Conservation (phyloP, 2,329 filamentous ascomycete genomes). For the Epichloe elymi region DNA sequence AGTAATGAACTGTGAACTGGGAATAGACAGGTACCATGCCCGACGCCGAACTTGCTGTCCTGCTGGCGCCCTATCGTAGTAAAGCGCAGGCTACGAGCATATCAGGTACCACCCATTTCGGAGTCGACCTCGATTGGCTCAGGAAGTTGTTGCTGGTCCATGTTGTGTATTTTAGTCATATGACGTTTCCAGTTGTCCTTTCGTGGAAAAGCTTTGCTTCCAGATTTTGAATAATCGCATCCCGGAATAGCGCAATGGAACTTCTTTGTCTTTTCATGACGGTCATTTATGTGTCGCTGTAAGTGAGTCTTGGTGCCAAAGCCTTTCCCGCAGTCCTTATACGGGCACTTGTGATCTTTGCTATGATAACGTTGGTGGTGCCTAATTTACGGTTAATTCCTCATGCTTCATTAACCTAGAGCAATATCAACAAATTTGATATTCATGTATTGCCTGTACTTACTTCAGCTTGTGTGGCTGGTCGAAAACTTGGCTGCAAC, state of each 20-base stretch:
- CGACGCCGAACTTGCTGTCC: background rate
- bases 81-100: too few species aligned
- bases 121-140: constrained; percentile 30
- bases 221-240: constrained; percentile 42
- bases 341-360: constrained; percentile 43
- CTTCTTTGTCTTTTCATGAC: constrained; percentile 45
- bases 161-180: constrained; percentile 45
- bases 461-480: constrained; percentile 49
- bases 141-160: constrained; percentile 26
- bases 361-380: constrained; percentile 50
- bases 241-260: constrained; percentile 42
- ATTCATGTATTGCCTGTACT: constrained; percentile 9
- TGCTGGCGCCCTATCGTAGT: background rate
- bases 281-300: constrained; percentile 48
- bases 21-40: background rate
- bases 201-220: constrained; percentile 45
- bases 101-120: constrained; percentile 15
- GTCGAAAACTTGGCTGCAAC: constrained; percentile 33
- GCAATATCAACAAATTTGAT: background rate
- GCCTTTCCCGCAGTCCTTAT: constrained; percentile 37
- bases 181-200: constrained; percentile 52
- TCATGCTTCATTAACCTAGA: background rate
- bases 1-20: background rate
- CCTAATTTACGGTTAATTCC: constrained; percentile 17
- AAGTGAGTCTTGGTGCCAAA: constrained; percentile 51